These are phyloP conservation scores for Yueomyces sp. DNA, from an alignment of 805 yeast genomes.

Conservation along the genomic window DNA sequence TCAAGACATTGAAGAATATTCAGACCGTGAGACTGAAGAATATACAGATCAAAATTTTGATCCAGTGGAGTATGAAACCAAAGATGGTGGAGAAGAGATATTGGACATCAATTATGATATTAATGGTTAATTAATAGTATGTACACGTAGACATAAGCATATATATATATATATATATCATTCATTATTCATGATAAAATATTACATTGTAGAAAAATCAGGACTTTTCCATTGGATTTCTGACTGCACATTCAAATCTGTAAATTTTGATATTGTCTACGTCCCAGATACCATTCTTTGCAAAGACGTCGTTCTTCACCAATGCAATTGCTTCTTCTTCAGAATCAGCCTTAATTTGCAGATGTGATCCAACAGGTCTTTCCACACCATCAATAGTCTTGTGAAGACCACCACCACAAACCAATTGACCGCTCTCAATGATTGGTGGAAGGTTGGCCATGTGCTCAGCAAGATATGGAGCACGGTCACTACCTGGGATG, in stretches of 20 bases:
- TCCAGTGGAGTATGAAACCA: neutral
- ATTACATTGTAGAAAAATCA: neutral
- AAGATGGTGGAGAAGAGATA: neutral
- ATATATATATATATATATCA: too few species aligned
- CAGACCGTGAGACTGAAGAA: too few species aligned
- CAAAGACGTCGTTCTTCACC: constrained; percentile 50
- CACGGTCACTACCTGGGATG: constrained; percentile 49
- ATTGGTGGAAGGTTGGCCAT: constrained; percentile 32
- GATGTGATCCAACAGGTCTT: constrained; percentile 44
- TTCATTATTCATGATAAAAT: neutral
- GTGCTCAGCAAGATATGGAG: constrained; percentile 39
- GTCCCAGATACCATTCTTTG: constrained; percentile 65
- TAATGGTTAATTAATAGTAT: neutral
- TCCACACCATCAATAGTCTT: constrained; percentile 33
- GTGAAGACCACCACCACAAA: constrained; percentile 40
- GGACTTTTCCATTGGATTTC: constrained; percentile 8
- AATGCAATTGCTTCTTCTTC: constrained; percentile 53
- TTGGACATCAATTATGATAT: neutral
- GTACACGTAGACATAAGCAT: too few species aligned
- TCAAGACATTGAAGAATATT: neutral
- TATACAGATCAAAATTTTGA: too few species aligned
- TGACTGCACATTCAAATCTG: constrained; percentile 38
- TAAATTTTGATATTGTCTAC: constrained; percentile 43
- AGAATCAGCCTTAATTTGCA: constrained; percentile 49
- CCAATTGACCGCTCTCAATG: constrained; percentile 31